Evolutionary conservation across 164 flowering plant species (phyloP).

Genomic region (Stephania yunnanensis): DNA sequence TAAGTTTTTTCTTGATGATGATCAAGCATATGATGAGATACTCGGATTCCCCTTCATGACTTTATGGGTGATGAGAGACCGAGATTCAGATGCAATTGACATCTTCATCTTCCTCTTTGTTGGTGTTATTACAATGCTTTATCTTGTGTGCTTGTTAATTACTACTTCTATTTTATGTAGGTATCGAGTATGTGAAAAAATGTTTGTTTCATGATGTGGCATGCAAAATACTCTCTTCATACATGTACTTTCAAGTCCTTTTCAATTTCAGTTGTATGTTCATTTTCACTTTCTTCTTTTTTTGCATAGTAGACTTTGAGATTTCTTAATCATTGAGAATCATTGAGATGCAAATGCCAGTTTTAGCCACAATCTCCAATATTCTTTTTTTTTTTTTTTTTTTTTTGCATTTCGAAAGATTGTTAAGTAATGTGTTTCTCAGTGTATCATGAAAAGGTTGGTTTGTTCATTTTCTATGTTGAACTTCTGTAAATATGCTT

Average conservation of each 20-base stretch:
- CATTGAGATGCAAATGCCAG: no score
- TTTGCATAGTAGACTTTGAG: no score
- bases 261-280: not conserved
- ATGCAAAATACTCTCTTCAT: not conserved
- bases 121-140: not conserved
- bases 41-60: conserved; percentile 95
- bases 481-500: not conserved
- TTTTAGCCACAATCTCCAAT: no score
- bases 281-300: no score
- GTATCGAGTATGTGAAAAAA: no score
- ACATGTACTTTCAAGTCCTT: not conserved
- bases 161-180: not conserved
- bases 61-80: conserved; percentile 62
- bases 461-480: no score
- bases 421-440: no score
- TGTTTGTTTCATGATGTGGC: no score
- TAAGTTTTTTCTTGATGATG: not conserved
- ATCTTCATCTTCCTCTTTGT: not conserved
- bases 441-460: no score
- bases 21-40: conserved; percentile 51
- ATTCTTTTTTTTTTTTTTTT: no score
- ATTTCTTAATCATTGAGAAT: no score
- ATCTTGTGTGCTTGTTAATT: not conserved
- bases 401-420: not conserved
- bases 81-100: conserved; percentile 53